Base-by-base conservation (phyloP, 108 stramenopile species). In the Aureococcus anophagefferens region DNA sequence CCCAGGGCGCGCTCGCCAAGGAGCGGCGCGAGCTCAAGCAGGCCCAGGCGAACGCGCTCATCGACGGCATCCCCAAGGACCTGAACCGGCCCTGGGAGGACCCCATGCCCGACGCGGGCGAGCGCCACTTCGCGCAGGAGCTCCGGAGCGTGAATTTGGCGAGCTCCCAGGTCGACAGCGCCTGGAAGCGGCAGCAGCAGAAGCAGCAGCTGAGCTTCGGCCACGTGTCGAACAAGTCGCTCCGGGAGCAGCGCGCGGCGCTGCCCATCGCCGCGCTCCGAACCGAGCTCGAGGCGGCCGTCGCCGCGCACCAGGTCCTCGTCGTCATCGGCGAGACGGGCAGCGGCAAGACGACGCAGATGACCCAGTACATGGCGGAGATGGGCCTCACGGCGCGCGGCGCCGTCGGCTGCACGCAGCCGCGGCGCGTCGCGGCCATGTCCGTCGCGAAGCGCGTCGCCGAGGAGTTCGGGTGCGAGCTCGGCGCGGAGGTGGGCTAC, bases 311-410 rank as follows among this genome's bases (percentile, higher is more conserved):
- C 74, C 96, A 94, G 74, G 87, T 96, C 0, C 76, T 99, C 62
- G 93, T 97, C 15, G 96, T 97, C 18, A 94, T 99, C 68, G 98
- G 98, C 33, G 98, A 98, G 68, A 98, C 98, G 15, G 98, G 98
- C 14, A 72, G 68, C 17, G 94, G 96, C 31, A 94, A 94, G 80
- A 96, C 96, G 13, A 99, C 98, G 0, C 98, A 99, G 84, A 96
- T 97, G 95, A 96, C 96, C 15, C 98, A 99, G 78, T 99, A 99
- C 80, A 79, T 97, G 85, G 90, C 85, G 29, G 98, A 99, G 77
- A 76, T 96, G 68, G 98, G 98, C 5, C 76, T 94, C 35, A 92
- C 94, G 17, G 84, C 87, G 67, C 80, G 82, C 37, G 95, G 94
- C 7, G 95, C 97, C 75, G 89, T 99, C 69, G 98, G 98, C 25